A percentile compares a stretch with the other conserved stretches of the same genome.
These are phyloP conservation scores for Solanum verrucosum DNA, from an alignment of 257 asterid genomes.

Conservation along the genomic window DNA sequence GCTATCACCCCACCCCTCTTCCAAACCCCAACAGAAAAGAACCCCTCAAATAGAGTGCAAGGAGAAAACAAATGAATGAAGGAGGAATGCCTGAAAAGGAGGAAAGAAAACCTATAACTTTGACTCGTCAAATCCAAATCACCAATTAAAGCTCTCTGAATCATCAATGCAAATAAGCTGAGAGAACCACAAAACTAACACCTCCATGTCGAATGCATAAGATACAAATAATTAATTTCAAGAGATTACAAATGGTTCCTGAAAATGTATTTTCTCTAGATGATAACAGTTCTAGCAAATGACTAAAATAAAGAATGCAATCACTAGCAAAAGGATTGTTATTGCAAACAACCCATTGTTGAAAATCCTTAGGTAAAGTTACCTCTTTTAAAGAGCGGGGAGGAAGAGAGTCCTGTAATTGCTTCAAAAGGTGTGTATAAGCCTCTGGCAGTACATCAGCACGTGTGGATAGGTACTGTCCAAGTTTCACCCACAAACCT, in stretches of 20 bases:
- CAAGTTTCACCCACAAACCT: slow-evolving; percentile 98
- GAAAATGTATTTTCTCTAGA: not conserved
- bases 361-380: not conserved
- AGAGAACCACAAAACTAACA: not conserved
- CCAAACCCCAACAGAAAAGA: not conserved
- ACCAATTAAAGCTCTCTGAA: not conserved
- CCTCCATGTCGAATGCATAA: not conserved
- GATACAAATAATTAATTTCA: not conserved
- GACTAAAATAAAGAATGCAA: not conserved
- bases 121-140: not conserved
- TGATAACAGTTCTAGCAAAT: not conserved
- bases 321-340: not conserved
- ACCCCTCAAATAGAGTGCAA: not conserved
- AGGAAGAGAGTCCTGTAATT: slow-evolving; percentile 95
- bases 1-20: not conserved
- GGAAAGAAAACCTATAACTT: not conserved
- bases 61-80: not conserved
- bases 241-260: not conserved
- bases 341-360: not conserved
- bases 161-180: not conserved
- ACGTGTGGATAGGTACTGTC: slow-evolving; percentile 94
- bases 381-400: slow-evolving; percentile 92
- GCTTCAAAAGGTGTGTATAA: slow-evolving; percentile 71
- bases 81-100: not conserved
- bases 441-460: slow-evolving; percentile 98